These are phyloP conservation scores for Mitragyna speciosa DNA, from an alignment of 257 asterid genomes.

Conservation along the genomic window DNA sequence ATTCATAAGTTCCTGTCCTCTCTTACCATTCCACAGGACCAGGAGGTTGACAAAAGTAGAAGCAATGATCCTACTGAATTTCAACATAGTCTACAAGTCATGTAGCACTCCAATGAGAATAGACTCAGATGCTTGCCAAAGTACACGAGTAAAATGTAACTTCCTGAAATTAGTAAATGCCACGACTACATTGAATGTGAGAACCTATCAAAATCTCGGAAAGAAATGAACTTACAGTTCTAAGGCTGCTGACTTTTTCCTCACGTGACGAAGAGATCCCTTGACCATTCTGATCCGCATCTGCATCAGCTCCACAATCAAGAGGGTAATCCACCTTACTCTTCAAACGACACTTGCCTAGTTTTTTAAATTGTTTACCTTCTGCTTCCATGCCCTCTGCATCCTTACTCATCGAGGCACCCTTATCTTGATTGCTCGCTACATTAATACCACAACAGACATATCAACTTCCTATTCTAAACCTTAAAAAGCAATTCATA, in stretches of 20 bases:
- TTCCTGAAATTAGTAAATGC: too few relatives aligned
- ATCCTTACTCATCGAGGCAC: conserved; percentile 47
- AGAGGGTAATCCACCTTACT: conserved; percentile 63
- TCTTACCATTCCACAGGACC: too few relatives aligned
- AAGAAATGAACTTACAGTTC: conserved; percentile 63
- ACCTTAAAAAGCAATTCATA: not conserved
- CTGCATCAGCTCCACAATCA: conserved; percentile 76
- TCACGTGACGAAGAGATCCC: conserved; percentile 75
- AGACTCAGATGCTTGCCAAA: not conserved
- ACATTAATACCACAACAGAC: conserved; percentile 40
- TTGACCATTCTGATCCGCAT: conserved; percentile 78
- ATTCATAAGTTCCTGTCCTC: not conserved
- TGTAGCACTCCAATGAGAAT: not conserved
- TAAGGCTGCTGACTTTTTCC: conserved; percentile 98
- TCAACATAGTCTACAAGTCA: not conserved
- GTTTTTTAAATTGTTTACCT: conserved; percentile 55
- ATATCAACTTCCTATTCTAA: conserved; percentile 9
- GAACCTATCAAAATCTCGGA: not conserved
- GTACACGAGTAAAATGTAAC: not conserved
- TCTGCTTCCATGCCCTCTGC: conserved; percentile 65
- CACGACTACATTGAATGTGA: too few relatives aligned
- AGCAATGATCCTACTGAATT: not conserved
- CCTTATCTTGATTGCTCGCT: conserved; percentile 37
- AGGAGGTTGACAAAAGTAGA: not conserved
- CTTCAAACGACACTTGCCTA: conserved; percentile 65